phyloP scores from a whole-genome alignment of 2,329 filamentous ascomycete genomes.

The Fusarium udum region DNA sequence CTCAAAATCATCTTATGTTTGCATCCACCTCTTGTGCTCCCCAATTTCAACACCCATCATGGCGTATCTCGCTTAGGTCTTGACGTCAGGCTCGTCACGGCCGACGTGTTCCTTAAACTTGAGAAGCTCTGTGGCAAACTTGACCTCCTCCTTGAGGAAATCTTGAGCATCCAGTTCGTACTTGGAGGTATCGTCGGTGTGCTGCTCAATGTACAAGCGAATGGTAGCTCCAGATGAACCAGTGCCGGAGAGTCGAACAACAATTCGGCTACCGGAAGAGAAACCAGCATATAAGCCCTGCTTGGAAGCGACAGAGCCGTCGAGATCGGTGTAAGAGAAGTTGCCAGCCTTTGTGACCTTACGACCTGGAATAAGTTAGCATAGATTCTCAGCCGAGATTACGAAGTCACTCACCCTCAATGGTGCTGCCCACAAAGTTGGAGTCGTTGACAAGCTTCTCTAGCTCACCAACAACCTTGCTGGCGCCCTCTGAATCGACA shows the following conservation, averaged over 20 bases:
- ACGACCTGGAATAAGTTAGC: slow-evolving; percentile 61
- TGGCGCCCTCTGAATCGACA: slow-evolving; percentile 88
- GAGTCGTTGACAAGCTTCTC: slow-evolving; percentile 78
- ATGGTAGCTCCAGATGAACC: slow-evolving; percentile 96
- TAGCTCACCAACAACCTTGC: slow-evolving; percentile 87
- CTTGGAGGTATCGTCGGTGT: slow-evolving; percentile 81
- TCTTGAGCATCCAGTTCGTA: slow-evolving; percentile 89
- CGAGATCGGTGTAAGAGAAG: slow-evolving; percentile 98
- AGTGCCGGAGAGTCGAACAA: slow-evolving; percentile 93
- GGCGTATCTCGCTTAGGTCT: slow-evolving; percentile 70
- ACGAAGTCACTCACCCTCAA: slow-evolving; percentile 66
- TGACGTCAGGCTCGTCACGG: slow-evolving; percentile 93
- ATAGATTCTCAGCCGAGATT: not conserved
- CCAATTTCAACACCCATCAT: not conserved
- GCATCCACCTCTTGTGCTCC: slow-evolving; percentile 29
- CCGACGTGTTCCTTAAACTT: slow-evolving; percentile 95
- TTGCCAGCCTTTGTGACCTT: slow-evolving; percentile 91
- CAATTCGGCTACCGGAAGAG: slow-evolving; percentile 92
- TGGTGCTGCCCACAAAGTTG: slow-evolving; percentile 81
- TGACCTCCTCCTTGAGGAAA: slow-evolving; percentile 90
- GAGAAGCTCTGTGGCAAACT: slow-evolving; percentile 83
- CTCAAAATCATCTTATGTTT: slow-evolving; percentile 33
- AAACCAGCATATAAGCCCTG: slow-evolving; percentile 96
- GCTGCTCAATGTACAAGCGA: slow-evolving; percentile 95
- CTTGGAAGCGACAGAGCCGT: slow-evolving; percentile 93